Conservation (phyloP, 225 moss, liverwort and hornwort genomes). For the Straminergon stramineum region DNA sequence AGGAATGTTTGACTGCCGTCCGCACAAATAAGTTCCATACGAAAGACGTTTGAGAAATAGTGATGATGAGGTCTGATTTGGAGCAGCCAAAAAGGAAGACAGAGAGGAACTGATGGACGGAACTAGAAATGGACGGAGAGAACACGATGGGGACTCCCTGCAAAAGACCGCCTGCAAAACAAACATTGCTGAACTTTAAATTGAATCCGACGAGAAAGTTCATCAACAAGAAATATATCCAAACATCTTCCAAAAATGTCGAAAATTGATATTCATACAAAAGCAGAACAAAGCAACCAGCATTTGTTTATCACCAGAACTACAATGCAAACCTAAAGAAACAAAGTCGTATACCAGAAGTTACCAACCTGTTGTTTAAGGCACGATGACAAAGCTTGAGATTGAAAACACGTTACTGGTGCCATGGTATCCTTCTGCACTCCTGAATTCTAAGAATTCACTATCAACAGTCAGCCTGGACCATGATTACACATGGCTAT, state of each 20-base stretch:
- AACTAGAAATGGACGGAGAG: not conserved
- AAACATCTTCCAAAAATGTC: not conserved
- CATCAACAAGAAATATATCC: not conserved
- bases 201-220: not conserved
- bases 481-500: not conserved
- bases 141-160: conserved; percentile 5
- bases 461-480: not conserved
- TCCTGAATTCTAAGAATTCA: not conserved
- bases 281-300: not conserved
- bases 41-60: conserved; percentile 1
- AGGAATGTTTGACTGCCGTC: conserved; percentile 2
- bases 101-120: conserved; percentile 8
- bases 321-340: not conserved
- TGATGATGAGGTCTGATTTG: conserved; percentile 9
- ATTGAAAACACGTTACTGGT: conserved; percentile 14
- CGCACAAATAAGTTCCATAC: conserved; percentile 9
- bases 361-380: conserved; percentile 24
- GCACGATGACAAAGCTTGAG: conserved; percentile 18
- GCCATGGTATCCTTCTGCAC: conserved; percentile 21
- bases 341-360: not conserved
- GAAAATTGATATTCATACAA: not conserved
- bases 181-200: not conserved
- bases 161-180: conserved; percentile 12
- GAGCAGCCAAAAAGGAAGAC: conserved; percentile 8
- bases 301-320: not conserved